phyloP scores from a whole-genome alignment of 2,329 filamentous ascomycete species.

The Onygenales sp. region DNA sequence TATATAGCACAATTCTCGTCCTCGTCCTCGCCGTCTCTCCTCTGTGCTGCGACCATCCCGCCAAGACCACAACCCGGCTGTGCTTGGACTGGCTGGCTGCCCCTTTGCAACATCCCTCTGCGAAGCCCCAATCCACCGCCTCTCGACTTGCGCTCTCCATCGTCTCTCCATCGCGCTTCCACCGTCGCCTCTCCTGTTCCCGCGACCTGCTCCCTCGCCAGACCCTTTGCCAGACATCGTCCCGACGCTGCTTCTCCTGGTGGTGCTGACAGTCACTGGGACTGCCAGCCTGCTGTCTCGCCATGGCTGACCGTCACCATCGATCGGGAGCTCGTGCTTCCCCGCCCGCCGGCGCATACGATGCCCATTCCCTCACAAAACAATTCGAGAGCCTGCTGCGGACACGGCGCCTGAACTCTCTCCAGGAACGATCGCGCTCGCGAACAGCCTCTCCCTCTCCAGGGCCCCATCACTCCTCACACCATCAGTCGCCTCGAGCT shows the following conservation, averaged over 20 bases:
- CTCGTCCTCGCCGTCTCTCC: conserved; percentile 8
- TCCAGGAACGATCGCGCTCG: conserved; percentile 56
- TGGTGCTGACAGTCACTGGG: conserved; percentile 11
- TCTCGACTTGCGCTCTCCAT: not conserved
- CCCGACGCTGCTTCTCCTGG: not conserved
- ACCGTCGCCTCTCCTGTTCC: not conserved
- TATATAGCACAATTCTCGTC: conserved; percentile 28
- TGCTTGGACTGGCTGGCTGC: conserved; percentile 16
- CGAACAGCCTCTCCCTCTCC: conserved; percentile 48
- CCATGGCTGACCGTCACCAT: conserved; percentile 5
- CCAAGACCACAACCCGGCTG: conserved; percentile 14
- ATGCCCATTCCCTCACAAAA: conserved; percentile 69
- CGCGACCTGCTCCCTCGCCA: too few species aligned
- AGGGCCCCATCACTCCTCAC: conserved; percentile 14
- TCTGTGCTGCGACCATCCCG: conserved; percentile 38
- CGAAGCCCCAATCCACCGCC: not conserved
- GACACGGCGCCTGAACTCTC: conserved; percentile 76
- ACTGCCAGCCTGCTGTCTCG: conserved; percentile 7
- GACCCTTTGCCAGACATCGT: not conserved
- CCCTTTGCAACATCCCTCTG: conserved; percentile 11
- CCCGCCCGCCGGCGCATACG: conserved; percentile 38
- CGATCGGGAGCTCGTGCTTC: not conserved
- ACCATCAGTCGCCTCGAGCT: conserved; percentile 40
- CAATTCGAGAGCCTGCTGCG: conserved; percentile 82
- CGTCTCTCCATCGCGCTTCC: conserved; percentile 1